Evolutionary conservation across 75 land plant genomes (phyloP), one percentile per base, ranked within the genome.

Genomic region (Pinus taeda): DNA sequence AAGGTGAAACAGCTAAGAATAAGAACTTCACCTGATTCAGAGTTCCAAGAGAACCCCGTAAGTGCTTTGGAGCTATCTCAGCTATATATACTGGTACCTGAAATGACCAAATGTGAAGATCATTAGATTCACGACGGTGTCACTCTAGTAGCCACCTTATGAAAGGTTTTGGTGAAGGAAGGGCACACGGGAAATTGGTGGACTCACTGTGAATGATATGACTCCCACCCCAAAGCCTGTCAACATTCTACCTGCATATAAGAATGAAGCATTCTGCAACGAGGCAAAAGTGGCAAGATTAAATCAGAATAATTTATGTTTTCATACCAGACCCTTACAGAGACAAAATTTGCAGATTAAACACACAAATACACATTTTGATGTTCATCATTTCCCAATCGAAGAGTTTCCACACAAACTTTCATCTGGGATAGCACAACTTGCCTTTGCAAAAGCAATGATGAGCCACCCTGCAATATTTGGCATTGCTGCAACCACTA

Each of bases 181-280:
- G 22, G 22, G 33, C 72, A 30, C 18, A 17, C 17, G 39, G 20
- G 22, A 4, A 30, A 22, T 7, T 60, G 73, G 30, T 33, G 24
- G 74, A 15, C 76, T 80, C 81, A 95, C 98, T 75, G 93, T 89
- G 75, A 91, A 95, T 26, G 98, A 95, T 20, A 95, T 93, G 20
- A 93, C 84, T 57, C 98, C 98, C 45, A 89, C 93, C 22, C 98
- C 98, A 83, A 95, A 89, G 37, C 98, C 98, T 79, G 88, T 93
- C 65, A 95, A 76, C 72, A 91, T 63, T 64, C 98, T 84, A 74
- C 96, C 98, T 84, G 88, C 82, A 82, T 89, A 88, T 65, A 95
- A 71, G 65, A 86, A 80, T 5, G 90, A 78, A 11, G 86, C 60
- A 71, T 84, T 85, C 98, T 95, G 76, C 60, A 79, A 39, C 72